phyloP scores from a whole-genome alignment of 1,284 basidiomycete genomes.

The Inonotus obliquus region DNA sequence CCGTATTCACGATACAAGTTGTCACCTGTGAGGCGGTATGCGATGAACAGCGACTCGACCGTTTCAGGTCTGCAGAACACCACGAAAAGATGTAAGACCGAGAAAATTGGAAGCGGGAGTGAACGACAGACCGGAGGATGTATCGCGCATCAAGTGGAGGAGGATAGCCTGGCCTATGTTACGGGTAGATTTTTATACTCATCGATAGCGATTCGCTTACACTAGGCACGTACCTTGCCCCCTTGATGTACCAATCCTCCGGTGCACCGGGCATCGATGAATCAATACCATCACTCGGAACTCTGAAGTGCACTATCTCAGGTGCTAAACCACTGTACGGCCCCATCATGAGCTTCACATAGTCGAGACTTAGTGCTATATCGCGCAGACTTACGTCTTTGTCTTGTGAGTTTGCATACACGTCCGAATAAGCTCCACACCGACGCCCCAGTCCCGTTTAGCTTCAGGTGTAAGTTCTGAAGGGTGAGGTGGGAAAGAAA shows the following conservation, averaged over 20 bases:
- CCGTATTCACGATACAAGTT: constrained; percentile 77
- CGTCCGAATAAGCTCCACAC: constrained; percentile 78
- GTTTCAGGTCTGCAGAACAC: constrained; percentile 74
- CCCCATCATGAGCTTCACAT: no score
- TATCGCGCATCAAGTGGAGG: constrained; percentile 82
- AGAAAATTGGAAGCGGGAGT: constrained; percentile 2
- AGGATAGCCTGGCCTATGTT: constrained; percentile 40
- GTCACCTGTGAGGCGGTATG: constrained; percentile 83
- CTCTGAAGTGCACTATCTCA: constrained; percentile 78
- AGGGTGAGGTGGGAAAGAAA: constrained; percentile 58
- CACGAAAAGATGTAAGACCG: neutral
- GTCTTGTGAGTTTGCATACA: constrained; percentile 89
- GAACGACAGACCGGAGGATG: constrained; percentile 66
- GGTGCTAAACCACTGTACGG: constrained; percentile 68
- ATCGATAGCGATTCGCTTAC: neutral
- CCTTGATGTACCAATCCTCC: constrained; percentile 88
- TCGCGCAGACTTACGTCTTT: constrained; percentile 76
- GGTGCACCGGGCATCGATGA: constrained; percentile 29
- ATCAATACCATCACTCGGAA: constrained; percentile 48
- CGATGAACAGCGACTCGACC: constrained; percentile 89
- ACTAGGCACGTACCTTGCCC: constrained; percentile 41
- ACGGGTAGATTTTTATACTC: neutral
- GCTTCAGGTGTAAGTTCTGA: constrained; percentile 52
- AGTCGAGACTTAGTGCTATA: constrained; percentile 16
- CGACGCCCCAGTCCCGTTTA: constrained; percentile 77